A percentile compares a stretch with the other conserved stretches of the same genome.
These are phyloP conservation scores for Talaromyces sp. DNA, from an alignment of 2,329 filamentous ascomycete species.

Conservation along the genomic window DNA sequence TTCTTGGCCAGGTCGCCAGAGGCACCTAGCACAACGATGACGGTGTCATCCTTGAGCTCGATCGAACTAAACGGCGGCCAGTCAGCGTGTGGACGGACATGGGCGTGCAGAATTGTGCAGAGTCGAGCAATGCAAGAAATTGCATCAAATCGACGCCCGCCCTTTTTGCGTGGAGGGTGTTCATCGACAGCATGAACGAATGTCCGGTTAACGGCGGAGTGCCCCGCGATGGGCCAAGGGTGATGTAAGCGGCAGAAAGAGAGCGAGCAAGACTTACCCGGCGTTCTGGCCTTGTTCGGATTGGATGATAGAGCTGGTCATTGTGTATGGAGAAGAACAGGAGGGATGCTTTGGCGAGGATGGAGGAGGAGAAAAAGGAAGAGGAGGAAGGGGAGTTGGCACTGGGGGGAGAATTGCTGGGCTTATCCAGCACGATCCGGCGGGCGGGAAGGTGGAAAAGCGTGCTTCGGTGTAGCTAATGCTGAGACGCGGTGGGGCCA, in stretches of 20 bases:
- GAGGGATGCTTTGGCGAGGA: neutral
- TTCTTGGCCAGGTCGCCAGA: constrained; percentile 99
- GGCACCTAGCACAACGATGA: constrained; percentile 92
- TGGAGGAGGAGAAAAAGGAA: neutral
- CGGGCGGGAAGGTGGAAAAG: neutral
- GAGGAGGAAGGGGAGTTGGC: constrained; percentile 3
- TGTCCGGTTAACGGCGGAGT: neutral
- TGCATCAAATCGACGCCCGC: neutral
- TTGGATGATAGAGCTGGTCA: constrained; percentile 51
- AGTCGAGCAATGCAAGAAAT: neutral
- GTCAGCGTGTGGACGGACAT: constrained; percentile 19
- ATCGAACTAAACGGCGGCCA: constrained; percentile 60
- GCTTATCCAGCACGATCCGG: constrained; percentile 15
- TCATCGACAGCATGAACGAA: neutral
- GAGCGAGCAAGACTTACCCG: constrained; percentile 43
- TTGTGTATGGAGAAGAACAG: constrained; percentile 22
- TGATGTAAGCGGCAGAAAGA: constrained; percentile 35
- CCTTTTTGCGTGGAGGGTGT: no score
- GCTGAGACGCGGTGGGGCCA: neutral
- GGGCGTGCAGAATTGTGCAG: neutral
- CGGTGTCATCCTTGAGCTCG: constrained; percentile 98
- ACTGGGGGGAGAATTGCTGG: constrained; percentile 1
- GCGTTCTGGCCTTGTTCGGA: constrained; percentile 46
- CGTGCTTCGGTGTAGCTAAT: neutral
- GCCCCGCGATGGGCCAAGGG: constrained; percentile 10